A percentile compares a stretch with the other conserved stretches of the same genome.
These are phyloP conservation scores for Knoxdaviesia proteae DNA, from an alignment of 2,329 filamentous ascomycete genomes.

Conservation along the genomic window DNA sequence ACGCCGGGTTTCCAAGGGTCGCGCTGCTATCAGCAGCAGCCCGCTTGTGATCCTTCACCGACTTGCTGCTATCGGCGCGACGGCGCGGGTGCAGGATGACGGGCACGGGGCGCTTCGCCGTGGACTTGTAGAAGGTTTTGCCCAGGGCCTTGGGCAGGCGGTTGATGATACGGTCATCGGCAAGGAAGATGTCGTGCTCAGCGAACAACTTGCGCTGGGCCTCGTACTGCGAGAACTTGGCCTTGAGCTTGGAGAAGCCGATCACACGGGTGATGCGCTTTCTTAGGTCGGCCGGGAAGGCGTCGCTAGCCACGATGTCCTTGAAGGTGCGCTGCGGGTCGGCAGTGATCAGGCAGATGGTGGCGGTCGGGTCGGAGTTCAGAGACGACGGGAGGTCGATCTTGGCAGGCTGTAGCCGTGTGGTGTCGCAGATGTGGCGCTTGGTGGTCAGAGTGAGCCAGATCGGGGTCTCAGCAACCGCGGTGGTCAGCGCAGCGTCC, in stretches of 20 bases:
- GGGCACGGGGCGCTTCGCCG: constrained; percentile 69
- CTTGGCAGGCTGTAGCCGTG: constrained; percentile 64
- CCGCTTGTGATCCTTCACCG: constrained; percentile 34
- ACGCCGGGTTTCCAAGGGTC: constrained; percentile 22
- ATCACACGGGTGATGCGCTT: constrained; percentile 57
- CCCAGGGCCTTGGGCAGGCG: constrained; percentile 59
- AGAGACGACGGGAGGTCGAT: constrained; percentile 61
- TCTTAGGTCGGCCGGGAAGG: constrained; percentile 46
- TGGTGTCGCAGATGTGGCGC: constrained; percentile 48
- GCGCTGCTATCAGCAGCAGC: constrained; percentile 14
- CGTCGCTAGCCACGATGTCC: constrained; percentile 56
- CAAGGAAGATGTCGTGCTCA: constrained; percentile 86
- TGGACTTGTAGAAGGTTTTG: constrained; percentile 79
- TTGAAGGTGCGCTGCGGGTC: constrained; percentile 72
- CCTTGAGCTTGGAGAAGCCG: constrained; percentile 56
- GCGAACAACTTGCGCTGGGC: constrained; percentile 59
- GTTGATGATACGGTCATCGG: constrained; percentile 67
- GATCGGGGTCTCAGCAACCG: constrained; percentile 27
- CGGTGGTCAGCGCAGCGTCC: constrained; percentile 10
- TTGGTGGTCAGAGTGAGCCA: constrained; percentile 45
- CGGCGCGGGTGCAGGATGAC: constrained; percentile 35
- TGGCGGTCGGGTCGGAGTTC: constrained; percentile 41
- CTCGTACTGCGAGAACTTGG: constrained; percentile 80
- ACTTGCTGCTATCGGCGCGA: constrained; percentile 2
- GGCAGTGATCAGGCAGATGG: constrained; percentile 73